phyloP scores from a whole-genome alignment of 2,329 filamentous ascomycete species.

The Myriosclerotinia scirpicola region DNA sequence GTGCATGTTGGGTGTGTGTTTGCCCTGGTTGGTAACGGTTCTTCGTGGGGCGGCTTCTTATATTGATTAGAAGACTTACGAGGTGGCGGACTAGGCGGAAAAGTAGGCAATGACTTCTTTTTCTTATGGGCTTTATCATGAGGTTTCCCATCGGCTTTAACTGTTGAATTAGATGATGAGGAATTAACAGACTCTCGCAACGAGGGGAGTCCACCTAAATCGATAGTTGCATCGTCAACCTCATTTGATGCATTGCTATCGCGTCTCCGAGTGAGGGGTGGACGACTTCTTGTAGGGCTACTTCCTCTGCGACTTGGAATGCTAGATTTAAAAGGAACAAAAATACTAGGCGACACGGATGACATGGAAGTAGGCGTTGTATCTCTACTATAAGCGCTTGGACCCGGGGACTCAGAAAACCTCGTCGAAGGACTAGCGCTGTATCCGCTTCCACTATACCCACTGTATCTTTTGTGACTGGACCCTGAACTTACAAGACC shows the following conservation, averaged over 20 bases:
- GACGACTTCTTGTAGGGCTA: conserved; percentile 57
- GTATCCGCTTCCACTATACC: conserved; percentile 49
- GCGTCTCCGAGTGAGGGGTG: conserved; percentile 59
- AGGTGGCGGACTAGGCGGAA: conserved; percentile 60
- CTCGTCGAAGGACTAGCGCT: conserved; percentile 73
- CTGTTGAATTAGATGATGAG: conserved; percentile 70
- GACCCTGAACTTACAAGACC: conserved; percentile 22
- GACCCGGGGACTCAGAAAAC: conserved; percentile 70
- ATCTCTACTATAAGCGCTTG: conserved; percentile 70
- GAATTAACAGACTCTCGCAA: conserved; percentile 70
- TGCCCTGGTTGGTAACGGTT: conserved; percentile 45
- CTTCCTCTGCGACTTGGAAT: conserved; percentile 52
- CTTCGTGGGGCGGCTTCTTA: conserved; percentile 42
- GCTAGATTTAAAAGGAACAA: conserved; percentile 45
- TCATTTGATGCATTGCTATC: conserved; percentile 57
- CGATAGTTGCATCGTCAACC: conserved; percentile 46
- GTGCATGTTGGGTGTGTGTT: conserved; percentile 32
- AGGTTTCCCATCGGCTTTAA: conserved; percentile 53
- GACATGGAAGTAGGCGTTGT: conserved; percentile 78
- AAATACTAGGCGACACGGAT: conserved; percentile 67
- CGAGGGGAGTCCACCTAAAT: conserved; percentile 60
- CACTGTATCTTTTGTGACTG: conserved; percentile 45
- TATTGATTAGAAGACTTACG: conserved; percentile 62
- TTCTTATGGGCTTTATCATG: conserved; percentile 45
- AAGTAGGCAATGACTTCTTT: conserved; percentile 47